Percentiles rank a stretch among this genome's conserved stretches.
These are phyloP conservation scores for Trichoderma sp. DNA, from an alignment of 2,329 filamentous ascomycete genomes.

Conservation along the genomic window DNA sequence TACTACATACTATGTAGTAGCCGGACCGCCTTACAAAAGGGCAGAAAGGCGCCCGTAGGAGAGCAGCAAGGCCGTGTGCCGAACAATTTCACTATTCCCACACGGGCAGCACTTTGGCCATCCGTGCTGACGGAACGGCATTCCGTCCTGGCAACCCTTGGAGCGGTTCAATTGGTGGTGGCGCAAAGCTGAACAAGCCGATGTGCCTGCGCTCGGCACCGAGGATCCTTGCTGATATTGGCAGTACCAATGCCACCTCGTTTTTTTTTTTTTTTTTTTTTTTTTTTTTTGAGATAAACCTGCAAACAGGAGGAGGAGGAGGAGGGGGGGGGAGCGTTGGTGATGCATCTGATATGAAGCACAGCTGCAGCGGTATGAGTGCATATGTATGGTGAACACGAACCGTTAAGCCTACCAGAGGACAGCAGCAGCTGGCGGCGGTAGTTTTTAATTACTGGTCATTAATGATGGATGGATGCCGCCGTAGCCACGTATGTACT, in stretches of 20 bases:
- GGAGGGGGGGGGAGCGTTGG: too few species aligned
- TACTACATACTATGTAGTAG: too few species aligned
- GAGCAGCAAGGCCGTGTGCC: background rate
- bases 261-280: background rate
- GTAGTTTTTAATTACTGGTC: background rate
- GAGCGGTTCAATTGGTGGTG: background rate
- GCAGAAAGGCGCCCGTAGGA: background rate
- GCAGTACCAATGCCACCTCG: background rate
- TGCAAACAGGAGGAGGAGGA: too few species aligned
- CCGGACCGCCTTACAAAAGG: background rate
- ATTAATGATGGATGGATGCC: background rate
- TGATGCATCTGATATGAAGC: background rate
- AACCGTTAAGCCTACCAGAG: background rate
- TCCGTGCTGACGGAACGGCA: conserved; percentile 1
- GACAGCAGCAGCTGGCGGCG: too few species aligned
- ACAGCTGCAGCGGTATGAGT: background rate
- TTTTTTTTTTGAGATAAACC: too few species aligned
- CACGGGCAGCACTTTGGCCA: background rate
- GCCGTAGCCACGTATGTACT: background rate
- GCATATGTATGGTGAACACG: background rate
- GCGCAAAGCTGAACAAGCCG: background rate
- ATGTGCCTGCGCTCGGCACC: background rate
- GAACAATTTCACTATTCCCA: background rate
- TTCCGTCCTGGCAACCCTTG: background rate
- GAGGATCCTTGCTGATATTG: background rate